phyloP scores from a whole-genome alignment of 305 asterid species.

The Petunia hybrid region DNA sequence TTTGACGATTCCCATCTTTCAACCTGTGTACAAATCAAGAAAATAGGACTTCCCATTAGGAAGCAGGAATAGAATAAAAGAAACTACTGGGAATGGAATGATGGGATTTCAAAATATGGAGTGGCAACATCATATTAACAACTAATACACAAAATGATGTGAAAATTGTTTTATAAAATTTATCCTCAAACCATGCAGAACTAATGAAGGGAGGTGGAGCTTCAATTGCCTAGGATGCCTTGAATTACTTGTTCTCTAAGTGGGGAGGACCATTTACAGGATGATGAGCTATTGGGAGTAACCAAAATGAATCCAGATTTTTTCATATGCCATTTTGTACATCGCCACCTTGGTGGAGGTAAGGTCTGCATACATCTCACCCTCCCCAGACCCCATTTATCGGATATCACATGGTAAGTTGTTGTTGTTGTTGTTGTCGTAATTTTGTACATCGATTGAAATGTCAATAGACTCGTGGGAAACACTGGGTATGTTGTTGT shows the following conservation, averaged over 20 bases:
- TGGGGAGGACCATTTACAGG: not conserved
- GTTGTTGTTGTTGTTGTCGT: no score
- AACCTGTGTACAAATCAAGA: constrained; percentile 54
- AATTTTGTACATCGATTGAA: no score
- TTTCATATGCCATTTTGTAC: not conserved
- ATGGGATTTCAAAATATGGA: not conserved
- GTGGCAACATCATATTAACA: constrained; percentile 23
- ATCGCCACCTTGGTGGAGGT: no score
- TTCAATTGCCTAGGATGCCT: not conserved
- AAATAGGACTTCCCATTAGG: constrained; percentile 26
- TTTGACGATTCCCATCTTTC: constrained; percentile 68
- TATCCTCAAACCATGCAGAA: constrained; percentile 2
- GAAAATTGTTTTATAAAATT: not conserved
- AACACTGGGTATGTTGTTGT: no score
- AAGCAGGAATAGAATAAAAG: constrained; percentile 5
- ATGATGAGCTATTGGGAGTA: not conserved
- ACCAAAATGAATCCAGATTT: not conserved
- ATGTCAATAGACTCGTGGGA: no score
- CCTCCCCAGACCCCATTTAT: no score
- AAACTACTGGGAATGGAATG: not conserved
- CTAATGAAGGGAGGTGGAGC: not conserved
- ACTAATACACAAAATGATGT: not conserved
- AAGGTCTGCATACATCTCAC: no score
- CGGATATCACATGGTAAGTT: no score
- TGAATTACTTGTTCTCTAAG: not conserved